A percentile compares a stretch with the other conserved stretches of the same genome.
Conservation (phyloP, 1,284 basidiomycete genomes). For the Cutaneotrichosporon daszewskae region DNA sequence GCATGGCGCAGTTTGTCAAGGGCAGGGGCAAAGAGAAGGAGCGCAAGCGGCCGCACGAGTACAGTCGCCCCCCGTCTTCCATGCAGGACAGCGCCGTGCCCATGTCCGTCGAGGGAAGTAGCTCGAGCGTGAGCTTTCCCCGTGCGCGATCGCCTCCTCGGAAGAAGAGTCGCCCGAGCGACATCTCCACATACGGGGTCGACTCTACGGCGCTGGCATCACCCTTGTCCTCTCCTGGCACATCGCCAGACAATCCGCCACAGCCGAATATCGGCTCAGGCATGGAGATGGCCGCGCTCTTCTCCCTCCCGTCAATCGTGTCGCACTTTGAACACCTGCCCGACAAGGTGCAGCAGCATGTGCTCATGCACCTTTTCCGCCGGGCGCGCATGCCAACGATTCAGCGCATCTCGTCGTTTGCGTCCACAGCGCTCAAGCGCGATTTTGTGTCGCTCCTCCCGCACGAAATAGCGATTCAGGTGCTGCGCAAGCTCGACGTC, state of each 20-base stretch:
- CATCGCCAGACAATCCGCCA: background rate
- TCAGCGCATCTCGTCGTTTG: slow-evolving; percentile 39
- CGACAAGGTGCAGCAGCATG: slow-evolving; percentile 45
- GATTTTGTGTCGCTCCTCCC: slow-evolving; percentile 44
- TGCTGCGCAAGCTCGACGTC: slow-evolving; percentile 37
- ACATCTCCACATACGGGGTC: slow-evolving; percentile 5
- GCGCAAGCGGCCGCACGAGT: slow-evolving; percentile 33
- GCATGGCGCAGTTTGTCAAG: slow-evolving; percentile 27
- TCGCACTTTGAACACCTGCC: slow-evolving; percentile 42
- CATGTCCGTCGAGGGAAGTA: slow-evolving; percentile 3
- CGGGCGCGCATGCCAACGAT: slow-evolving; percentile 44
- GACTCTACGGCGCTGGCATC: slow-evolving; percentile 18
- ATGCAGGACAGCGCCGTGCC: background rate
- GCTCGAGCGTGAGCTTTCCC: background rate
- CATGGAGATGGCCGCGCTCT: slow-evolving; percentile 38
- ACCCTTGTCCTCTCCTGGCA: slow-evolving; percentile 26
- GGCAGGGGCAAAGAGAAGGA: slow-evolving; percentile 33
- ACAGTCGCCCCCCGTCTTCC: slow-evolving; percentile 7
- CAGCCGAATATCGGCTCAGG: slow-evolving; percentile 33
- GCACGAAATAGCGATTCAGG: slow-evolving; percentile 43
- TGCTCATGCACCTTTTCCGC: slow-evolving; percentile 46
- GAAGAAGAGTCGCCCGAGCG: slow-evolving; percentile 34
- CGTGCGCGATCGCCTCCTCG: slow-evolving; percentile 29
- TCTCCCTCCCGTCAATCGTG: slow-evolving; percentile 41
- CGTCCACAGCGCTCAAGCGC: slow-evolving; percentile 38